Percentiles rank a stretch among this genome's conserved stretches.
Conservation (phyloP, 2,329 filamentous ascomycete species). For the Rhynchosporium secalis region DNA sequence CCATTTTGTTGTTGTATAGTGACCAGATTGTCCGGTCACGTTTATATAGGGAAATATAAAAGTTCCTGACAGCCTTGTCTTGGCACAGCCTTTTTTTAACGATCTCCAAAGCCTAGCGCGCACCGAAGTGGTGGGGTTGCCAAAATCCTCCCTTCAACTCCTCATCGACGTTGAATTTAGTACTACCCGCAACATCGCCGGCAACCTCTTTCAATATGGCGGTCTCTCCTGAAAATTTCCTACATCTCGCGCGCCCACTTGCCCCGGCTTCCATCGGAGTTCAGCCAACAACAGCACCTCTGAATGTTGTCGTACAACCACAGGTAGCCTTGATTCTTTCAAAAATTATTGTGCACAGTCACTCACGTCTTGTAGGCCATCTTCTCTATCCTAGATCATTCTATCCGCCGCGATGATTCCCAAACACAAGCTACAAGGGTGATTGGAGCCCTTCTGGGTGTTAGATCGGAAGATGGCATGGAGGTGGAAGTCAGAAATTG, state of each 20-base stretch:
- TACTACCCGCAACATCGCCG: conserved; percentile 11
- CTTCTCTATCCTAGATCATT: conserved; percentile 87
- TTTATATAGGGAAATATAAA: not conserved
- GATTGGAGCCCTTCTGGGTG: conserved; percentile 92
- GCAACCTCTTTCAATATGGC: conserved; percentile 66
- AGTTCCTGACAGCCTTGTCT: conserved; percentile 44
- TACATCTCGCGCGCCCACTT: conserved; percentile 91
- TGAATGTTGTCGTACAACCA: conserved; percentile 92
- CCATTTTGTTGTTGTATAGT: conserved; percentile 24
- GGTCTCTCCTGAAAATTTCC: conserved; percentile 74
- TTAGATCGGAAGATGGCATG: conserved; percentile 91
- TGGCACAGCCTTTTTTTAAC: conserved; percentile 44
- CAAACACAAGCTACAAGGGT: conserved; percentile 88
- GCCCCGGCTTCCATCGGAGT: conserved; percentile 77
- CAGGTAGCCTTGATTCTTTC: conserved; percentile 61
- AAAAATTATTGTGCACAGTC: conserved; percentile 3
- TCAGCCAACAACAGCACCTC: conserved; percentile 76
- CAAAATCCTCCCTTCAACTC: not conserved
- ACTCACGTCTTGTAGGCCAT: conserved; percentile 53
- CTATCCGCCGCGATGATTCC: conserved; percentile 66
- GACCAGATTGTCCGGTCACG: not conserved
- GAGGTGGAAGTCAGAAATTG: conserved; percentile 95
- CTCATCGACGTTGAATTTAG: not conserved
- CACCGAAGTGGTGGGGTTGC: not conserved
- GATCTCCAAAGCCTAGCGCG: not conserved